A percentile compares a stretch with the other conserved stretches of the same genome.
Conservation (phyloP, 108 stramenopile species). For the Cyclostephanos invisitatus region DNA sequence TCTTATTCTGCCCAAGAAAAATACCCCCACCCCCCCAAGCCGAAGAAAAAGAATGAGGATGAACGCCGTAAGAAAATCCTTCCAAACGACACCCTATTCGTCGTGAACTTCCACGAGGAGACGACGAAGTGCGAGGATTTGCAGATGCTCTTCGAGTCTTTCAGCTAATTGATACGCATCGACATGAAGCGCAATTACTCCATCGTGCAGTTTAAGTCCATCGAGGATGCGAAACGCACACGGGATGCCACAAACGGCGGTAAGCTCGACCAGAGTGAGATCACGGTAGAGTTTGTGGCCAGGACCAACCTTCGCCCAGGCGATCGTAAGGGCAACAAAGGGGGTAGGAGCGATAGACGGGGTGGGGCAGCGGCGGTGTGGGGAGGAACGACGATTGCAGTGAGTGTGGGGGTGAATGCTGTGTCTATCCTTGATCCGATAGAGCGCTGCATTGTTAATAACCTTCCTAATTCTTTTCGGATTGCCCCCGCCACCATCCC, state of each 20-base stretch:
- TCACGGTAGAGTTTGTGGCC: constrained; percentile 89
- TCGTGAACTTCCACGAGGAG: constrained; percentile 88
- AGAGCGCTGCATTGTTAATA: no score
- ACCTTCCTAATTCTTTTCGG: no score
- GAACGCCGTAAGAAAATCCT: constrained; percentile 86
- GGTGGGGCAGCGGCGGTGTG: constrained; percentile 21
- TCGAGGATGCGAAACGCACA: constrained; percentile 78
- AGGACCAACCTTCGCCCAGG: constrained; percentile 45
- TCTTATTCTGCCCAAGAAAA: no score
- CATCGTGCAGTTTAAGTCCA: constrained; percentile 82
- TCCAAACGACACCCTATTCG: constrained; percentile 77
- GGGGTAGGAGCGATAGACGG: constrained; percentile 17
- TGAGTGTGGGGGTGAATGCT: background rate
- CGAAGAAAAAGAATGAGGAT: no score
- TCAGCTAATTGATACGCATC: constrained; percentile 77
- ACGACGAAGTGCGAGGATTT: constrained; percentile 87
- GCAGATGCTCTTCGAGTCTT: constrained; percentile 69
- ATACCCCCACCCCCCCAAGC: no score
- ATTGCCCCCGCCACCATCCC: constrained; percentile 9
- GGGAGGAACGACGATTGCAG: constrained; percentile 6
- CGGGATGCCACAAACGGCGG: constrained; percentile 86
- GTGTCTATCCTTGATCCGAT: no score
- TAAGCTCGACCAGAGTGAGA: constrained; percentile 79
- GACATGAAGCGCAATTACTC: constrained; percentile 94
- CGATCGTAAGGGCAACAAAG: constrained; percentile 40